Conservation (phyloP, 345 rosid genomes). For the Leavenworthia alabamica region DNA sequence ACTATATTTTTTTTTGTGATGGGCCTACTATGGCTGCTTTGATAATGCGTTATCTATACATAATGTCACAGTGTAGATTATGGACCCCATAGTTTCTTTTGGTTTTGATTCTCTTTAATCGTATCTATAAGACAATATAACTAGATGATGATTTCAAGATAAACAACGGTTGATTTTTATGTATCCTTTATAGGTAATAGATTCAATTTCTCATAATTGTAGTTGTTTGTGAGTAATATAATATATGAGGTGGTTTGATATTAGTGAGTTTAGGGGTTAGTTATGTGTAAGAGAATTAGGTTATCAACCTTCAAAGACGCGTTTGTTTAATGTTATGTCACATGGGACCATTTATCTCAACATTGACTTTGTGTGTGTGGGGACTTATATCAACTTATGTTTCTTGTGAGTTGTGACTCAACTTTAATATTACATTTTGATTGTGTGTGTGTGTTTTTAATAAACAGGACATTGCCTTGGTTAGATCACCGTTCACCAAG, state of each 20-base stretch:
- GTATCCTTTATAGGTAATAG: not conserved
- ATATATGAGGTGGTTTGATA: not conserved
- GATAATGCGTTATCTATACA: not conserved
- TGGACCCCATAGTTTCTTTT: conserved; percentile 13
- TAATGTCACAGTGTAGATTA: not conserved
- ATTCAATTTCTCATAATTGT: not conserved
- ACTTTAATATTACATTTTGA: no score
- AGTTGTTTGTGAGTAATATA: no score
- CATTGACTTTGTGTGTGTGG: conserved; percentile 6
- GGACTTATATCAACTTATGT: conserved; percentile 3
- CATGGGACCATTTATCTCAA: conserved; percentile 6
- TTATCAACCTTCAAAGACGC: conserved; percentile 18
- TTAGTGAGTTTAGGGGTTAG: not conserved
- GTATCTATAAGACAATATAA: no score
- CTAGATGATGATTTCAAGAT: not conserved
- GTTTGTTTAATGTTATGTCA: not conserved
- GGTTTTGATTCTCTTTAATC: not conserved
- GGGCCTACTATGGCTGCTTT: conserved; percentile 1
- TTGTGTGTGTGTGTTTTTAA: not conserved
- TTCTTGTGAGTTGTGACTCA: no score
- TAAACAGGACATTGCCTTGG: conserved; percentile 47
- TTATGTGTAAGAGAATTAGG: conserved; percentile 1
- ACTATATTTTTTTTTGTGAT: not conserved
- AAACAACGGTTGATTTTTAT: not conserved
- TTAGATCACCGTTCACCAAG: conserved; percentile 36